phyloP scores from a whole-genome alignment of 176 grass and related monocot species.

The Oropetium thomaeum region DNA sequence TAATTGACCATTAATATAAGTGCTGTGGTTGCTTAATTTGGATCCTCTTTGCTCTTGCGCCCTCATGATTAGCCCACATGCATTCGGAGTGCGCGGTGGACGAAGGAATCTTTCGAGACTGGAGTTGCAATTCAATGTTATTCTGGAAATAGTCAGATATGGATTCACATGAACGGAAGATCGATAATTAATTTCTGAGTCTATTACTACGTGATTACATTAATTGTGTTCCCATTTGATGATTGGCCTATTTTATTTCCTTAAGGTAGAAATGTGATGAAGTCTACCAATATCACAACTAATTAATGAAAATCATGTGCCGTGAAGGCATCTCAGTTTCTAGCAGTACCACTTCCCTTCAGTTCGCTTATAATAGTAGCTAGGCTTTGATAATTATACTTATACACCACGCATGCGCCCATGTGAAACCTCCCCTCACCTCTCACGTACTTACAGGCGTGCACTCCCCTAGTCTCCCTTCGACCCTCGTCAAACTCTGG shows the following conservation, averaged over 20 bases:
- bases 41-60: constrained; percentile 6
- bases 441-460: constrained; percentile 1
- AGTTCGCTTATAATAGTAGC: constrained; percentile 15
- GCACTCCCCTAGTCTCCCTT: background rate
- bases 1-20: constrained; percentile 17
- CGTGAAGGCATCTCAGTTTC: constrained; percentile 22
- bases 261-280: background rate
- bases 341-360: background rate
- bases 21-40: constrained; percentile 18
- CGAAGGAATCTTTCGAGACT: constrained; percentile 42
- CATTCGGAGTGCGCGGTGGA: background rate
- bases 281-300: background rate
- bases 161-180: constrained; percentile 21
- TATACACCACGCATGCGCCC: background rate
- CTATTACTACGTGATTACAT: constrained; percentile 9
- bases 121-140: constrained; percentile 20
- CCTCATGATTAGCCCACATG: constrained; percentile 40
- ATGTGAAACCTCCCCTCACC: constrained; percentile 25
- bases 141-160: constrained; percentile 14
- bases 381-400: constrained; percentile 14
- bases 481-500: constrained; percentile 17
- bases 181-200: background rate
- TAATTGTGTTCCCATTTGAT: background rate
- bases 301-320: constrained; percentile 27
- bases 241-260: background rate